Conservation (phyloP, 805 yeast species). For the Candida pseudoglaebosa region DNA sequence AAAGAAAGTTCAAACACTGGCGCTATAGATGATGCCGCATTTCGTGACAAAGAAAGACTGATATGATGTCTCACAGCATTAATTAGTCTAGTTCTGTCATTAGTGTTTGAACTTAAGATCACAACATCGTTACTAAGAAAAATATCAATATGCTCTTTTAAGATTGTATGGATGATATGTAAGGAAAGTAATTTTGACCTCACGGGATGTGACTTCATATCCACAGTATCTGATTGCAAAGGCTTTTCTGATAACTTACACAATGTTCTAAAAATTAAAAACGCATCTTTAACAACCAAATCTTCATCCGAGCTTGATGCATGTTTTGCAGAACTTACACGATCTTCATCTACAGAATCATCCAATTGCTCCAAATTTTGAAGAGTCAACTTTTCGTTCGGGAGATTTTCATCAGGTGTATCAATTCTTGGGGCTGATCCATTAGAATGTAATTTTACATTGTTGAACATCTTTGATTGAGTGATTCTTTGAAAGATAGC, state of each 20-base stretch:
- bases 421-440: slow-evolving; percentile 17
- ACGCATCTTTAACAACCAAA: slow-evolving; percentile 81
- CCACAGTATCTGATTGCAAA: slow-evolving; percentile 70
- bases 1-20: slow-evolving; percentile 89
- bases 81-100: slow-evolving; percentile 58
- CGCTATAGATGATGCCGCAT: slow-evolving; percentile 87
- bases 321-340: slow-evolving; percentile 45
- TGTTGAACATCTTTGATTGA: slow-evolving; percentile 44
- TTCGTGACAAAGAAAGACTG: slow-evolving; percentile 78
- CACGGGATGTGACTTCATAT: slow-evolving; percentile 87
- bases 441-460: slow-evolving; percentile 14
- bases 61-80: slow-evolving; percentile 82
- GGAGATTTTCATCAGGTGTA: slow-evolving; percentile 8
- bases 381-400: slow-evolving; percentile 46
- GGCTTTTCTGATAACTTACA: slow-evolving; percentile 86
- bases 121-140: slow-evolving; percentile 60
- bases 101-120: slow-evolving; percentile 45
- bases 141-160: slow-evolving; percentile 80
- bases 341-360: slow-evolving; percentile 50
- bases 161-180: slow-evolving; percentile 80
- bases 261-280: slow-evolving; percentile 89
- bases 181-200: slow-evolving; percentile 87
- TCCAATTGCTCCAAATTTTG: slow-evolving; percentile 55
- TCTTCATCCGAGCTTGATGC: slow-evolving; percentile 57
- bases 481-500: slow-evolving; percentile 71